Conservation (phyloP, 2,329 filamentous ascomycete genomes). For the Hymenoscyphus infarciens region DNA sequence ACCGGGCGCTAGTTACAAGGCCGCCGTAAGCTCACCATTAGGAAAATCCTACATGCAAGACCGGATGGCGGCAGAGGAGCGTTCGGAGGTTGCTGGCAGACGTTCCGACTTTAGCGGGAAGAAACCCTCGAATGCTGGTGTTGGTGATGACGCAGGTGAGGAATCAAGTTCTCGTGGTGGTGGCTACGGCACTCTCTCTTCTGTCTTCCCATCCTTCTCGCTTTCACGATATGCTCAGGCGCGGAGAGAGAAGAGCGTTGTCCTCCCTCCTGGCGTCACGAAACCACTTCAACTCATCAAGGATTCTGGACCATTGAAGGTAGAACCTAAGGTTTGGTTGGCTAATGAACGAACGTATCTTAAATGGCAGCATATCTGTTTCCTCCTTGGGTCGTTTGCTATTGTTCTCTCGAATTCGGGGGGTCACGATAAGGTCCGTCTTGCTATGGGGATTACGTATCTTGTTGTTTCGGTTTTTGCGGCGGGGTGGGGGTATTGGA, state of each 20-base stretch:
- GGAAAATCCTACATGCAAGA: constrained; percentile 62
- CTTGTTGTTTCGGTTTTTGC: constrained; percentile 78
- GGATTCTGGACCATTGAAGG: constrained; percentile 83
- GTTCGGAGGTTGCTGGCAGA: constrained; percentile 18
- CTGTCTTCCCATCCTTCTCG: constrained; percentile 78
- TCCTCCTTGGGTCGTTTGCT: constrained; percentile 80
- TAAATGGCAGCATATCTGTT: constrained; percentile 95
- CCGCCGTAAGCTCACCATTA: constrained; percentile 62
- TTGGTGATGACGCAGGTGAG: constrained; percentile 37
- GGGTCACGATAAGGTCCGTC: constrained; percentile 71
- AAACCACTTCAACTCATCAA: constrained; percentile 89
- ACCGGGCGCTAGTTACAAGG: constrained; percentile 49
- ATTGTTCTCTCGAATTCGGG: constrained; percentile 87
- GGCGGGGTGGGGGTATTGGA: constrained; percentile 80
- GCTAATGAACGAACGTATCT: constrained; percentile 98
- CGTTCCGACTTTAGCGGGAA: constrained; percentile 33
- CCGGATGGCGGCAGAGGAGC: constrained; percentile 46
- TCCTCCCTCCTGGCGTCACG: constrained; percentile 80
- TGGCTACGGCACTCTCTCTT: constrained; percentile 58
- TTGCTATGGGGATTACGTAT: constrained; percentile 78
- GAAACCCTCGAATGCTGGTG: constrained; percentile 18
- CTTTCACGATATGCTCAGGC: constrained; percentile 70
- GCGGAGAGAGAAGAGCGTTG: constrained; percentile 47
- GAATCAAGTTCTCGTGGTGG: constrained; percentile 33
- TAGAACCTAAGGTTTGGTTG: constrained; percentile 98